These are phyloP conservation scores for Diaporthe sp. DNA, from an alignment of 2,329 filamentous ascomycete species.

Conservation along the genomic window DNA sequence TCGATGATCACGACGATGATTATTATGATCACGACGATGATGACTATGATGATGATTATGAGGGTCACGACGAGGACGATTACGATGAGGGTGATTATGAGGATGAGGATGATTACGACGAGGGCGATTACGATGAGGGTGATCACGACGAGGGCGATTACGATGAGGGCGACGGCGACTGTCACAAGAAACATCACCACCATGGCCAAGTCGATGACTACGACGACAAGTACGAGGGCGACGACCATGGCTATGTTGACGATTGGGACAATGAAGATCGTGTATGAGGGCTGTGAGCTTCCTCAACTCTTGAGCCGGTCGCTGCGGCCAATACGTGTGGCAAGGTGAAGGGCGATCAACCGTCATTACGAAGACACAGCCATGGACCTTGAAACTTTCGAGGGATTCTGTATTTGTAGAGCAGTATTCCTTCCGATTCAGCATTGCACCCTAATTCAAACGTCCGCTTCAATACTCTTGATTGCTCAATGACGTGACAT, in stretches of 20 bases:
- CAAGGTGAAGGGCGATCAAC: background rate
- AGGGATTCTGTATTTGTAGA: conserved; percentile 33
- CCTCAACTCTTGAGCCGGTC: background rate
- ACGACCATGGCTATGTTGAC: conserved; percentile 7
- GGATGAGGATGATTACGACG: background rate
- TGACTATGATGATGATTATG: background rate
- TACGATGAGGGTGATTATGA: background rate
- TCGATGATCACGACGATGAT: background rate
- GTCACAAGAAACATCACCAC: background rate
- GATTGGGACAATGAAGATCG: conserved; percentile 15
- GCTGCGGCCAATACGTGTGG: background rate
- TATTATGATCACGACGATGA: background rate
- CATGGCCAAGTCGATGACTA: conserved; percentile 1
- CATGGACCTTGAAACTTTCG: conserved; percentile 28
- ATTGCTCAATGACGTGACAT: background rate
- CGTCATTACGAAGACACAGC: conserved; percentile 12
- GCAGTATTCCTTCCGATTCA: conserved; percentile 31
- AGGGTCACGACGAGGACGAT: background rate
- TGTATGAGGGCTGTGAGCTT: background rate
- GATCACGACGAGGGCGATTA: background rate
- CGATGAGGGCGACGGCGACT: background rate
- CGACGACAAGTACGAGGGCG: background rate
- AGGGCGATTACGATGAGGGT: background rate
- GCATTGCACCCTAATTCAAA: conserved; percentile 19
- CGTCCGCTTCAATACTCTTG: background rate